A percentile compares a stretch with the other conserved stretches of the same genome.
Conservation (phyloP, 1,284 basidiomycete genomes). For the Ganoderma resinaceum region DNA sequence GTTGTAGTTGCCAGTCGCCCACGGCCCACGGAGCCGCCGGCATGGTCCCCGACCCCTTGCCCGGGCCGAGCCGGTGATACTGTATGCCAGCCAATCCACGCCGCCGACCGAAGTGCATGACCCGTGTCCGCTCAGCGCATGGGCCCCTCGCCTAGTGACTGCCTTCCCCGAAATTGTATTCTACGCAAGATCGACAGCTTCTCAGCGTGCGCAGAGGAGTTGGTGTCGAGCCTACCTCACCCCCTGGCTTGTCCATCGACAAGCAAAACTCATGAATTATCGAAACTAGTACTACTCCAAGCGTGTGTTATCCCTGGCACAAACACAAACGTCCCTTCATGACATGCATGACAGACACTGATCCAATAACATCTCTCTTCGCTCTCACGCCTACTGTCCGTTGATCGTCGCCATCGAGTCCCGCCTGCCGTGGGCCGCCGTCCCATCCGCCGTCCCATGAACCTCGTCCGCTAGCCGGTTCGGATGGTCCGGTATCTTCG, state of each 20-base stretch:
- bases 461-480: slow-evolving; percentile 62
- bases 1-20: background rate
- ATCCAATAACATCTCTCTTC: background rate
- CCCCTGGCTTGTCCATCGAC: background rate
- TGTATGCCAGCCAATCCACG: background rate
- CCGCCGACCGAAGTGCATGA: background rate
- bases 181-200: too few relatives aligned
- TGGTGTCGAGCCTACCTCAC: too few relatives aligned
- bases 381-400: slow-evolving; percentile 32
- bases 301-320: background rate
- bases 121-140: too few relatives aligned
- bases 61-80: background rate
- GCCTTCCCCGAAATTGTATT: too few relatives aligned
- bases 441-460: slow-evolving; percentile 18
- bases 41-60: background rate
- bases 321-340: background rate
- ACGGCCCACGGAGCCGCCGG: slow-evolving; percentile 2
- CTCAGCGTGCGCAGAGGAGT: too few relatives aligned
- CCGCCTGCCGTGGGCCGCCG: slow-evolving; percentile 38
- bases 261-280: background rate
- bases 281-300: background rate
- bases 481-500: slow-evolving; percentile 88
- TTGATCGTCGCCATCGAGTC: slow-evolving; percentile 69
- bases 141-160: too few relatives aligned
- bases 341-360: background rate